Evolutionary conservation across 2,329 filamentous ascomycete genomes (phyloP), one percentile per base, ranked within the genome.

Genomic region (Parasarocladium wereldwijsianum): DNA sequence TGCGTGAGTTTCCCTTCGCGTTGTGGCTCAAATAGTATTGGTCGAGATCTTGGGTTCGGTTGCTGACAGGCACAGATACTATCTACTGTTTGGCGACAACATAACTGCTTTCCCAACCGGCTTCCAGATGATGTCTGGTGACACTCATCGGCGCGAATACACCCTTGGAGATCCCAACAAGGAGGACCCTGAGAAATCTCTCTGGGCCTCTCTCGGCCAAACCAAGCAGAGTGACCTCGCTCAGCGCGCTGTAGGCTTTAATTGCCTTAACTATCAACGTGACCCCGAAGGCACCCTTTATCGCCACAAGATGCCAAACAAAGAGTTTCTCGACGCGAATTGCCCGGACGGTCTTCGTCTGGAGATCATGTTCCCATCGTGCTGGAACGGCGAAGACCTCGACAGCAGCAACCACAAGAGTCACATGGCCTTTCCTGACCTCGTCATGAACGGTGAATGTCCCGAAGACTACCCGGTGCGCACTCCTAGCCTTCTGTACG

Each of bases 241-340:
- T 29, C 79, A 93, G 60, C 84, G 86, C 37, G 83, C 86, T 8
- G 43, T 94, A 17, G 87, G 90, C 4, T 93, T 93, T 69, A 96
- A 96, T 64, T 96, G 90, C 55, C 58, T 98, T 36, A 76, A 96
- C 68, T 94, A 94, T 49, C 44, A 43, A 18, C 60, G 54, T 15
- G 43, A 52, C 0, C 60, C 79, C 3, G 85, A 93, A 51, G 65
- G 67, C 2, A 79, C 85, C 10, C 66, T 93, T 20, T 79, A 73
- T 52, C 83, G 86, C 40, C 86, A 93, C 52, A 75, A 70, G 48
- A 45, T 94, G 42, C 86, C 87, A 0, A 68, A 77, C 43, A 92
- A 93, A 64, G 54, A 56, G 0, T 92, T 71, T 47, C 63, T 93
- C 20, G 85, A 94, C 46, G 65, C 64, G 32, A 75, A 87, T 55